Conservation (phyloP, 2,329 filamentous ascomycete species). For the Paraphaeosphaeria minitans region DNA sequence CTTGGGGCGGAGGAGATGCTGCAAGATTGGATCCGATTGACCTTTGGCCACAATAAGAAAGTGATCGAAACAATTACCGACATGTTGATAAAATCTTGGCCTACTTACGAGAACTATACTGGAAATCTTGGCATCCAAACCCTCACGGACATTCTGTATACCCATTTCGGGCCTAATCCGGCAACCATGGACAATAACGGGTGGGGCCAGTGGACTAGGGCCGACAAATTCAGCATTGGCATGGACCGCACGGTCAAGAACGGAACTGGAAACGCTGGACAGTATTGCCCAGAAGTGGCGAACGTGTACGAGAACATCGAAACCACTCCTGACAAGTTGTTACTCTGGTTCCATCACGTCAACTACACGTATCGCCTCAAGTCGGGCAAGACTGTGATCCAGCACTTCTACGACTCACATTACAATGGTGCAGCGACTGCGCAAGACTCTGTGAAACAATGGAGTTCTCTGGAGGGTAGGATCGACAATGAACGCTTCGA, state of each 20-base stretch:
- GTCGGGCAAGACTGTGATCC: constrained; percentile 69
- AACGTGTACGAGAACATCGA: constrained; percentile 63
- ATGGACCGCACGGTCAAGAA: constrained; percentile 74
- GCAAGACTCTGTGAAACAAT: constrained; percentile 61
- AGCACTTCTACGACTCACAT: constrained; percentile 69
- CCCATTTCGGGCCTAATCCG: constrained; percentile 71
- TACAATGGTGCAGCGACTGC: constrained; percentile 65
- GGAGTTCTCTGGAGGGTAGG: constrained; percentile 60
- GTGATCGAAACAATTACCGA: constrained; percentile 65
- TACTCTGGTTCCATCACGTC: constrained; percentile 78
- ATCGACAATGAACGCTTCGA: constrained; percentile 66
- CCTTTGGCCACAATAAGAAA: constrained; percentile 61
- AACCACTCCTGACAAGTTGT: constrained; percentile 69
- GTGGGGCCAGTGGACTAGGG: constrained; percentile 76
- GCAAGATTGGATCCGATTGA: constrained; percentile 70
- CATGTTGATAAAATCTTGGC: constrained; percentile 73
- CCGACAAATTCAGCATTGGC: constrained; percentile 63
- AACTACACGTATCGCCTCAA: constrained; percentile 67
- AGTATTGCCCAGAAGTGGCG: constrained; percentile 68
- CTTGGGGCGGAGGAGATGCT: constrained; percentile 57
- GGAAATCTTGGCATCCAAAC: constrained; percentile 75
- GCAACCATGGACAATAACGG: constrained; percentile 69
- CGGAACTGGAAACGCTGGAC: constrained; percentile 68
- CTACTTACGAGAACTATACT: constrained; percentile 71
- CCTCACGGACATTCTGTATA: constrained; percentile 68